Conservation (phyloP, 2,329 filamentous ascomycete genomes). For the Hypoxylon sp. region DNA sequence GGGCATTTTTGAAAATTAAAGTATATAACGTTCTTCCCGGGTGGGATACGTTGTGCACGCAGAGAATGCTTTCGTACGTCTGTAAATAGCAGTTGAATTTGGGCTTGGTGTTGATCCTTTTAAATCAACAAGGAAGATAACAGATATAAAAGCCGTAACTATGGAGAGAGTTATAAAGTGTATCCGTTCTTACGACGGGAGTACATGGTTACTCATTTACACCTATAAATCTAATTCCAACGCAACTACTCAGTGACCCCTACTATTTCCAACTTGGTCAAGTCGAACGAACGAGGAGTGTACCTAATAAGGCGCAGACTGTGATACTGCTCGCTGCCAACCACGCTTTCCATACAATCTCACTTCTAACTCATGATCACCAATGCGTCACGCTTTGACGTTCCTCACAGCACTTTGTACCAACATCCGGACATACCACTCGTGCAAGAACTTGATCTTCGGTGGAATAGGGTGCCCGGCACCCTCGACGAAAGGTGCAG, state of each 20-base stretch:
- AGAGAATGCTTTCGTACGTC: not conserved
- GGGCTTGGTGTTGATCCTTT: not conserved
- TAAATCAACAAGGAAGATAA: not conserved
- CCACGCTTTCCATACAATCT: not conserved
- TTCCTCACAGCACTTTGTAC: slow-evolving; percentile 48
- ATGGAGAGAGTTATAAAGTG: not conserved
- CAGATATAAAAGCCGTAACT: not conserved
- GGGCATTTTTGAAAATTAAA: not conserved
- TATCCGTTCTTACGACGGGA: not conserved
- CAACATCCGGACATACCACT: slow-evolving; percentile 54
- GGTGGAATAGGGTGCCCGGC: slow-evolving; percentile 48
- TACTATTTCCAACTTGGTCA: not conserved
- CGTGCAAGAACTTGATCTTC: slow-evolving; percentile 50
- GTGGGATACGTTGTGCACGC: not conserved
- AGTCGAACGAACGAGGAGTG: not conserved
- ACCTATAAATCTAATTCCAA: not conserved
- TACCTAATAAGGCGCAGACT: slow-evolving; percentile 11
- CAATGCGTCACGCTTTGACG: slow-evolving; percentile 46
- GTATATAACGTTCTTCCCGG: too few relatives aligned
- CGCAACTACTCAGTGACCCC: not conserved
- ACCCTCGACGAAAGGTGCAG: slow-evolving; percentile 42
- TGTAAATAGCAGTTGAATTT: not conserved
- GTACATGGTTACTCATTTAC: not conserved
- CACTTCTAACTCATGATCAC: not conserved
- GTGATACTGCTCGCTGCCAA: not conserved